Conservation (phyloP, 306 rosid genomes). For the Quillaja saponaria region DNA sequence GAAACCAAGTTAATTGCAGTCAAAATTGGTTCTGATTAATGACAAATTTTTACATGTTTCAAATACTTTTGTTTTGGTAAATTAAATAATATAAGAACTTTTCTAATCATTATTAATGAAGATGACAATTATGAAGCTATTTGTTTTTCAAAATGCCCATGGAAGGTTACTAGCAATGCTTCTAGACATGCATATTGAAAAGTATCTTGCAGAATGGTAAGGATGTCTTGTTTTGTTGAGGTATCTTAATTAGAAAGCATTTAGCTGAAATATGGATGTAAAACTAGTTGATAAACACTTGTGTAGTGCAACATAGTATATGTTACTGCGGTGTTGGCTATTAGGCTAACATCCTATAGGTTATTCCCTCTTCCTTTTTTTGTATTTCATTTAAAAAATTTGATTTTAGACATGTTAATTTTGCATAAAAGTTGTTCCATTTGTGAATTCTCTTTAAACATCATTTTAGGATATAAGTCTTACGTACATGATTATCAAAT, state of each 20-base stretch:
- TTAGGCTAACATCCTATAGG: conserved; percentile 95
- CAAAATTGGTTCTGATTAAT: too few relatives aligned
- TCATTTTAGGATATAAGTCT: too few relatives aligned
- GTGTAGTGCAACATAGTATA: conserved; percentile 92
- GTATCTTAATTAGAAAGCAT: not conserved
- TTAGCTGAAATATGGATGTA: conserved; percentile 24
- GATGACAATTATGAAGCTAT: conserved; percentile 18
- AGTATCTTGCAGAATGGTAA: conserved; percentile 81
- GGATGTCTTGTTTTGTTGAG: conserved; percentile 14
- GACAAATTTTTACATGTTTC: too few relatives aligned
- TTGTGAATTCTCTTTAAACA: not conserved
- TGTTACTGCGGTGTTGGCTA: conserved; percentile 73
- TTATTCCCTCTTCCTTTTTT: conserved; percentile 32
- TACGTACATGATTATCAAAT: too few relatives aligned
- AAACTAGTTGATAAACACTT: conserved; percentile 26
- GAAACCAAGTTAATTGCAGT: too few relatives aligned
- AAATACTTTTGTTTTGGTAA: conserved; percentile 55
- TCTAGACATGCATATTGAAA: conserved; percentile 70
- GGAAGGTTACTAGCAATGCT: conserved; percentile 69
- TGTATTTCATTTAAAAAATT: conserved; percentile 5
- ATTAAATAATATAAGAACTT: not conserved
- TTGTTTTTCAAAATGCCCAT: conserved; percentile 27
- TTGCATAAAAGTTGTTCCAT: not conserved
- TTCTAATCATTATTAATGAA: not conserved
- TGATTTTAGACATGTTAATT: not conserved